Conservation (phyloP, 2,329 filamentous ascomycete species). For the Boeremia exigua region DNA sequence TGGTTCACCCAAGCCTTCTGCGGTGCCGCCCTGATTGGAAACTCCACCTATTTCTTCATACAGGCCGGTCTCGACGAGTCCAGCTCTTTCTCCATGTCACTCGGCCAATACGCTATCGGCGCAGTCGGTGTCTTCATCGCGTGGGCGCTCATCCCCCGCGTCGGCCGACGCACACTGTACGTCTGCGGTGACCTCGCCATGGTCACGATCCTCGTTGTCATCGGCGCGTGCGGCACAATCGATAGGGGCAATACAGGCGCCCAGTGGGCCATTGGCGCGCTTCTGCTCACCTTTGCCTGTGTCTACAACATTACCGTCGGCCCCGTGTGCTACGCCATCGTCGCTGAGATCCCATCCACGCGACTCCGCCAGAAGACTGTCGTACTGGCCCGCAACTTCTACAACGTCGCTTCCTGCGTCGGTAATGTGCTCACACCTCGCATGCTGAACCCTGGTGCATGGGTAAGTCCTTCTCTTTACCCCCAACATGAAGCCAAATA, state of each 20-base stretch:
- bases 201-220: constrained; percentile 73
- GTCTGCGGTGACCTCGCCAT: constrained; percentile 66
- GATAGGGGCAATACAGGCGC: constrained; percentile 54
- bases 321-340: constrained; percentile 87
- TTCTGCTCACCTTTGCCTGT: constrained; percentile 57
- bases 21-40: constrained; percentile 44
- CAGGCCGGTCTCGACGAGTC: constrained; percentile 54
- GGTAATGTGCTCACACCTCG: constrained; percentile 59
- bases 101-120: constrained; percentile 65
- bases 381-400: constrained; percentile 77
- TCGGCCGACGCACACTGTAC: constrained; percentile 78
- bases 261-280: constrained; percentile 45
- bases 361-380: constrained; percentile 91
- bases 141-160: constrained; percentile 78
- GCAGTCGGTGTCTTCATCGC: constrained; percentile 73
- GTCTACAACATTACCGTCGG: constrained; percentile 87
- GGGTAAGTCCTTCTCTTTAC: constrained; percentile 19
- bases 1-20: constrained; percentile 56
- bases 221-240: constrained; percentile 77
- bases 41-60: constrained; percentile 56
- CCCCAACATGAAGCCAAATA: not conserved
- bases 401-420: constrained; percentile 79
- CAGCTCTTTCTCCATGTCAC: constrained; percentile 53
- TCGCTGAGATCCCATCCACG: constrained; percentile 81
- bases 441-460: constrained; percentile 46